These are phyloP conservation scores for Mrakia hoshinonis DNA, from an alignment of 768 basidiomycete genomes.

Conservation along the genomic window DNA sequence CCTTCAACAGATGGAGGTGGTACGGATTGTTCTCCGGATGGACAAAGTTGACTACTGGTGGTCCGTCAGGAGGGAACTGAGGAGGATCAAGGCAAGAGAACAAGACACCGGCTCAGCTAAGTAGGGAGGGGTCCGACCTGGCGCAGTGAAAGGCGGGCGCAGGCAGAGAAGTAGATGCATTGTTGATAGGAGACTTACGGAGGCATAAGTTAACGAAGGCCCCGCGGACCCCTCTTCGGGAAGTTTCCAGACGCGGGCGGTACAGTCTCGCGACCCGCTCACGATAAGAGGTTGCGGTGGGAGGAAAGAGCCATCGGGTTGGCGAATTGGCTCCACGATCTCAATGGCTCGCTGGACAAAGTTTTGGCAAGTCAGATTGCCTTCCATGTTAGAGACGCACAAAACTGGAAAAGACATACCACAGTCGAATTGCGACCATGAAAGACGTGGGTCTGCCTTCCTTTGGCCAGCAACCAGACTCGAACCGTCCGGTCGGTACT, in stretches of 20 bases:
- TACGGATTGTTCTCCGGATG: constrained; percentile 63
- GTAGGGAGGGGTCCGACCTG: background rate
- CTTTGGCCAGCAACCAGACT: constrained; percentile 75
- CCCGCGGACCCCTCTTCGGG: constrained; percentile 57
- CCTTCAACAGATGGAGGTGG: constrained; percentile 70
- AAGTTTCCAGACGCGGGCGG: constrained; percentile 58
- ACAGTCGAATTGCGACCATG: constrained; percentile 94
- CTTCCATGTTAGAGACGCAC: background rate
- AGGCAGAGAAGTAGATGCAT: background rate
- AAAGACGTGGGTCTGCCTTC: constrained; percentile 84
- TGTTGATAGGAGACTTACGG: background rate
- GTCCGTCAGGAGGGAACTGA: background rate
- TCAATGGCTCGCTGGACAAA: constrained; percentile 41
- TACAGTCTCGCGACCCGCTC: constrained; percentile 61
- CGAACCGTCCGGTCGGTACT: constrained; percentile 88
- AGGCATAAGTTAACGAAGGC: constrained; percentile 2
- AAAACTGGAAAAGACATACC: constrained; percentile 53
- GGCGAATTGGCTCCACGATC: constrained; percentile 75
- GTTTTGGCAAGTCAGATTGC: background rate
- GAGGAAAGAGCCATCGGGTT: constrained; percentile 1
- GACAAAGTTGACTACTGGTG: constrained; percentile 9
- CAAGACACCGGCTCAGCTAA: constrained; percentile 4
- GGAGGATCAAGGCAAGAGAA: background rate
- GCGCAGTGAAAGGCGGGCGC: background rate
- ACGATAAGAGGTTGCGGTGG: constrained; percentile 63